Evolutionary conservation across 768 basidiomycete species (phyloP).

Genomic region (Trametes villosa): DNA sequence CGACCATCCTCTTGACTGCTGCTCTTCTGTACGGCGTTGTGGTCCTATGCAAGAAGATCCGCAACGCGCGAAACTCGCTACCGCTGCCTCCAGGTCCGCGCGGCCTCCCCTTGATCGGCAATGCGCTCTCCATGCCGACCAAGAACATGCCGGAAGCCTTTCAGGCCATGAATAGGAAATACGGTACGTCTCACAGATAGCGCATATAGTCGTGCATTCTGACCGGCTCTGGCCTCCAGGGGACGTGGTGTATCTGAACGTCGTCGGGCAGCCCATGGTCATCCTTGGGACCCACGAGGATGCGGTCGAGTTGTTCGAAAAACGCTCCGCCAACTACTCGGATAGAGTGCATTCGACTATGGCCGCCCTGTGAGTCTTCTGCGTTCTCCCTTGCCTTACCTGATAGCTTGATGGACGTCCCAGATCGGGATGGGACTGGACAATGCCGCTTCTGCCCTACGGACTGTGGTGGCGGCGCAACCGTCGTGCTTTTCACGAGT

Average conservation of each 20-base stretch:
- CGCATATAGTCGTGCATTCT: background rate
- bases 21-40: too few relatives aligned
- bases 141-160: background rate
- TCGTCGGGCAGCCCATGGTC: constrained; percentile 27
- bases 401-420: background rate
- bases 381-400: background rate
- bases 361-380: background rate
- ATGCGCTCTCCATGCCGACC: constrained; percentile 1
- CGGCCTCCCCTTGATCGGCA: constrained; percentile 2
- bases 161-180: background rate
- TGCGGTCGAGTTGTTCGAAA: constrained; percentile 36
- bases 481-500: constrained; percentile 15
- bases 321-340: constrained; percentile 35
- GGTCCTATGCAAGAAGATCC: background rate
- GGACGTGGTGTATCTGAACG: constrained; percentile 26
- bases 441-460: background rate
- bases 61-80: too few relatives aligned
- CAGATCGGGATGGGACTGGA: constrained; percentile 7
- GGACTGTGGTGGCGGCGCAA: constrained; percentile 14
- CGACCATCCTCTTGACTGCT: too few relatives aligned
- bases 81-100: constrained; percentile 9
- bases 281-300: constrained; percentile 36
- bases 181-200: background rate
- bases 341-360: constrained; percentile 21
- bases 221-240: background rate